Percentiles rank a stretch among this genome's conserved stretches.
These are phyloP conservation scores for Allium fistulosum DNA, from an alignment of 106 monocot species.

Conservation along the genomic window DNA sequence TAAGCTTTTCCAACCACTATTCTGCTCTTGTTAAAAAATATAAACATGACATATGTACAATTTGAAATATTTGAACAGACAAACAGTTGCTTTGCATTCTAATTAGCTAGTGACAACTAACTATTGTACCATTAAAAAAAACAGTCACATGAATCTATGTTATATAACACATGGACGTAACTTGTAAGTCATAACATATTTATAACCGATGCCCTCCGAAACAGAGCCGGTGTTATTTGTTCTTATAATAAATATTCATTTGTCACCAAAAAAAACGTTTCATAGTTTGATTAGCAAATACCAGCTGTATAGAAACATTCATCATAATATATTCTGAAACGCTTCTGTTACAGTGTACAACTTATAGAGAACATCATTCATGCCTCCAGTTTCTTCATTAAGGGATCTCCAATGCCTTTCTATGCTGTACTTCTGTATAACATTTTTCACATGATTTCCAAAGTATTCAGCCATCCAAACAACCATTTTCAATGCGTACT, in stretches of 20 bases:
- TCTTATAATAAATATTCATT: too few species aligned
- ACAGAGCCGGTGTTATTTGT: background rate
- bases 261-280: background rate
- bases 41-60: too few species aligned
- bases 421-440: slow-evolving; percentile 73
- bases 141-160: background rate
- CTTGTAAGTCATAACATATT: background rate
- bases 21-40: too few species aligned
- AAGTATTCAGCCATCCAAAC: slow-evolving; percentile 96
- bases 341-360: slow-evolving; percentile 73
- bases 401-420: slow-evolving; percentile 89
- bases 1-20: too few species aligned
- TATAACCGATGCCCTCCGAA: background rate
- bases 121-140: too few species aligned
- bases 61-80: too few species aligned
- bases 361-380: slow-evolving; percentile 96
- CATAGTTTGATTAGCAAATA: background rate
- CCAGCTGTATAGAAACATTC: background rate
- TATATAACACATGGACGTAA: background rate
- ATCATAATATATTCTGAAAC: background rate
- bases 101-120: too few species aligned
- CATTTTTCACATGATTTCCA: slow-evolving; percentile 76
- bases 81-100: too few species aligned
- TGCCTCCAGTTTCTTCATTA: slow-evolving; percentile 98
- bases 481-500: slow-evolving; percentile 73